Evolutionary conservation across 768 basidiomycete genomes (phyloP).

Genomic region (Rhizopogon sp.): DNA sequence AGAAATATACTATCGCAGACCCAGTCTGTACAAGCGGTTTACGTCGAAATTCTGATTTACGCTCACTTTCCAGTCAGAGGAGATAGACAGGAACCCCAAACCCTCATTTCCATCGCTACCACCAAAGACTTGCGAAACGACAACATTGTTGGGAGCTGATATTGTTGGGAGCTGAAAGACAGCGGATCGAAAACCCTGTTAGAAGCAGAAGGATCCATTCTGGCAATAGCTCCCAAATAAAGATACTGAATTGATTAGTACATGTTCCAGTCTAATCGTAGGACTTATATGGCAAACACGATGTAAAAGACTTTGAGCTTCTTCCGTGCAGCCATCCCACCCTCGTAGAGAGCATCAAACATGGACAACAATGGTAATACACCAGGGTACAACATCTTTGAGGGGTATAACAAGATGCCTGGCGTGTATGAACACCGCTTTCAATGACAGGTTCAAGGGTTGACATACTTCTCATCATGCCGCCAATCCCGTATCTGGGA

Average conservation of each 20-base stretch:
- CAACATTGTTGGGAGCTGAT: conserved; percentile 42
- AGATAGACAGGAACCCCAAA: conserved; percentile 53
- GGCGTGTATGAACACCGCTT: neutral
- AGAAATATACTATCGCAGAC: conserved; percentile 15
- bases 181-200: conserved; percentile 54
- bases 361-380: conserved; percentile 20
- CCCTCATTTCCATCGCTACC: conserved; percentile 62
- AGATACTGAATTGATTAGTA: conserved; percentile 33
- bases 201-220: conserved; percentile 33
- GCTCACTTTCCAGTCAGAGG: conserved; percentile 54
- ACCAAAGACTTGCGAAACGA: conserved; percentile 54
- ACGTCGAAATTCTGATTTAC: conserved; percentile 18
- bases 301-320: conserved; percentile 48
- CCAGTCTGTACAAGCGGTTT: neutral
- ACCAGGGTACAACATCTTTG: conserved; percentile 38
- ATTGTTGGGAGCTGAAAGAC: conserved; percentile 45
- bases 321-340: conserved; percentile 35
- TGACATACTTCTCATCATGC: conserved; percentile 41
- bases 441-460: neutral
- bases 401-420: conserved; percentile 36
- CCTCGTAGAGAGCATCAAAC: conserved; percentile 31
- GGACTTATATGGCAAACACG: conserved; percentile 21
- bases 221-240: conserved; percentile 40
- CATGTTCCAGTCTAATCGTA: neutral
- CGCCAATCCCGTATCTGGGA: conserved; percentile 43